These are phyloP conservation scores for apple (Malus domestica) DNA, from an alignment of 306 rosid species.

Conservation along the genomic window ASM211411v1 NC_041792.1:17706407-17706906, in stretches of 20 bases:
- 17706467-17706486: conserved; percentile 8
- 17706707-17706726: conserved; percentile 53
- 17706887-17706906: background rate
- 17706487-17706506: conserved; percentile 43
- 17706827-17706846: background rate
- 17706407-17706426: conserved; percentile 62
- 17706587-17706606: conserved; percentile 72
- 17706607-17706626: conserved; percentile 71
- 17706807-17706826: background rate
- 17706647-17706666: conserved; percentile 40
- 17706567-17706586: conserved; percentile 63
- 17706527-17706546: conserved; percentile 83
- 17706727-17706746: too few species aligned
- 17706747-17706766: background rate
- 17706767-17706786: background rate
- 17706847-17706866: background rate
- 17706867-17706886: background rate
- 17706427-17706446: conserved; percentile 22
- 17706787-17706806: background rate
- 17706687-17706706: conserved; percentile 48
- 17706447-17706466: conserved; percentile 22
- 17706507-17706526: conserved; percentile 67
- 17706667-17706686: conserved; percentile 50
- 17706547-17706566: conserved; percentile 58
- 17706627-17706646: conserved; percentile 43